Evolutionary conservation across 768 basidiomycete genomes (phyloP).

Genomic region (Auriscalpium orientale): DNA sequence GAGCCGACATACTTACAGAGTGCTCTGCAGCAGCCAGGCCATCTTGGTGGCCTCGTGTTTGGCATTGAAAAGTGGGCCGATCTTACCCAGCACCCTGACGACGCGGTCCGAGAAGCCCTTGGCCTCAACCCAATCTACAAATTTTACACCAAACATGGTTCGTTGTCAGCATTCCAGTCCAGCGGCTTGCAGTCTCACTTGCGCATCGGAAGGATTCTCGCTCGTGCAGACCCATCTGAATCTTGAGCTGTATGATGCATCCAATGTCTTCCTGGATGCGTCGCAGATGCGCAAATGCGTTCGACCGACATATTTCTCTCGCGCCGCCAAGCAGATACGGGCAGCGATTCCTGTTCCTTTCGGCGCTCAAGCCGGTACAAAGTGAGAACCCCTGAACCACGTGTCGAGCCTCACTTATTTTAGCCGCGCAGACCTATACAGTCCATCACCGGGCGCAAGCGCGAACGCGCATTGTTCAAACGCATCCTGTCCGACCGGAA

Average conservation of each 20-base stretch:
- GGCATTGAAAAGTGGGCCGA: background rate
- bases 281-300: too few species aligned
- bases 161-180: too few species aligned
- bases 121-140: too few species aligned
- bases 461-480: background rate
- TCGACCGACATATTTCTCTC: background rate
- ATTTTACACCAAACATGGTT: too few species aligned
- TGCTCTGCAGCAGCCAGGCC: background rate
- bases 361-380: background rate
- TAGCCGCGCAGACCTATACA: background rate
- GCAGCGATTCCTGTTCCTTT: background rate
- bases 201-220: too few species aligned
- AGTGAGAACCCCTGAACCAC: background rate
- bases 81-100: background rate
- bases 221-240: too few species aligned
- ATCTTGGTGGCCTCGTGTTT: background rate
- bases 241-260: too few species aligned
- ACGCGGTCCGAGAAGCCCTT: too few species aligned
- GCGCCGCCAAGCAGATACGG: background rate
- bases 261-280: too few species aligned
- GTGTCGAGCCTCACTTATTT: too few species aligned
- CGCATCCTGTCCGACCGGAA: background rate
- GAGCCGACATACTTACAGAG: background rate
- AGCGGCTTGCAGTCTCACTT: too few species aligned
- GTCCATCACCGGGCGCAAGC: background rate